Evolutionary conservation across 768 basidiomycete genomes (phyloP), one percentile per base, ranked within the genome.

Genomic region (Lactarius psammicola): DNA sequence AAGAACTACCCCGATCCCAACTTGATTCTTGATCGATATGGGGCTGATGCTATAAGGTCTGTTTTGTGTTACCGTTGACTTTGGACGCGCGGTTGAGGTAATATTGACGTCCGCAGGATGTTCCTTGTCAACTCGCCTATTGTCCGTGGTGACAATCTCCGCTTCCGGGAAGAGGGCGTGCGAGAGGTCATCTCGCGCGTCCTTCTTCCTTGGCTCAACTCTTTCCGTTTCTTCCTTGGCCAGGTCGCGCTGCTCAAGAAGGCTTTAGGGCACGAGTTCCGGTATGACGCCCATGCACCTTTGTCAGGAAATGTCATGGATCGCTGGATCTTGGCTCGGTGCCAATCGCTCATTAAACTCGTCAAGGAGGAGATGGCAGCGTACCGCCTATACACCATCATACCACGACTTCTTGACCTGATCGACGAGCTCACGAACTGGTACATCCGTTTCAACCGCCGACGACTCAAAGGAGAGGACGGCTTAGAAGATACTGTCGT

Each of bases 371-470:
- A 99, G 80, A 99, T 98, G 97, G 89, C 90, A 15, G 94, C 95
- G 20, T 99, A 99, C 78, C 85, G 95, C 69, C 84, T 99, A 17
- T 98, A 98, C 78, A 98, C 94, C 69, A 91, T 99, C 80, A 94
- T 98, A 68, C 95, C 95, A n/a, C 87, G 94, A 38, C 81, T 98
- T 49, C 81, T 98, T 65, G 90, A 92, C 69, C 87, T 99, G 64
- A 84, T 99, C 34, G 94, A 96, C 70, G 97, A 98, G 76, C 82
- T 98, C 65, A 99, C 97, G 26, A 99, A 99, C 75, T 98, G 95
- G 95, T 99, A 99, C 78, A 98, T 99, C 74, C 94, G 97, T 56
- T 98, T 98, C 81, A 99, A 99, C 78, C 88, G 97, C 53, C 89
- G 89, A 70, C 85, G 97, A 18, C 80, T 99, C 66, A 99, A 99